These are phyloP conservation scores for Xylariaceae sp. DNA, from an alignment of 2,329 filamentous ascomycete species.

Conservation along the genomic window DNA sequence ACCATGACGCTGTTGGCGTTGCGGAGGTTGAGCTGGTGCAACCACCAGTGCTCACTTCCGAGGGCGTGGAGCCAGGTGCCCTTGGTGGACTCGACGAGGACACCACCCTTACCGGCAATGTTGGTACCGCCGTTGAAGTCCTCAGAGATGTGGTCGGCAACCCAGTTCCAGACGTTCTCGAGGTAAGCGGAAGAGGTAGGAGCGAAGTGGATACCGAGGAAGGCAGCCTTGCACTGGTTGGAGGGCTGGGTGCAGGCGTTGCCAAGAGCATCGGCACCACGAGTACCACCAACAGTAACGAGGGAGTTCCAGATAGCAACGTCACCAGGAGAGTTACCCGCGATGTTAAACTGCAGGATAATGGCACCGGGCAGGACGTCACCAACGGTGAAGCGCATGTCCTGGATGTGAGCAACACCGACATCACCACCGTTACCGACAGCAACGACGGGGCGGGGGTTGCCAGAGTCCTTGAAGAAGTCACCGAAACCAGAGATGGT, in stretches of 20 bases:
- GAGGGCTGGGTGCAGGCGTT: slow-evolving; percentile 29
- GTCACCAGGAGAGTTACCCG: slow-evolving; percentile 32
- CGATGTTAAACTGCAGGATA: slow-evolving; percentile 45
- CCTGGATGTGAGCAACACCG: slow-evolving; percentile 58
- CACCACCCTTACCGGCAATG: slow-evolving; percentile 46
- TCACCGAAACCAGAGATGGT: slow-evolving; percentile 48
- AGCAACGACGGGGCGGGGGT: slow-evolving; percentile 52
- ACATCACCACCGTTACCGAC: slow-evolving; percentile 54
- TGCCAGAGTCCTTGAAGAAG: slow-evolving; percentile 45
- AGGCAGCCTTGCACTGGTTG: slow-evolving; percentile 41
- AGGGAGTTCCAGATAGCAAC: slow-evolving; percentile 35
- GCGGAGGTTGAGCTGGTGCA: slow-evolving; percentile 54
- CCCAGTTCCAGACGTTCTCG: slow-evolving; percentile 52
- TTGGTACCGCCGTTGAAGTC: slow-evolving; percentile 43
- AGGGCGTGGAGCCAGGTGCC: slow-evolving; percentile 49
- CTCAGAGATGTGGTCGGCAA: slow-evolving; percentile 46
- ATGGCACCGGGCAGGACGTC: slow-evolving; percentile 57
- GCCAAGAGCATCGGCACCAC: slow-evolving; percentile 30
- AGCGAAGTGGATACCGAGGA: slow-evolving; percentile 44
- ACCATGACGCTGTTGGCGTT: slow-evolving; percentile 46
- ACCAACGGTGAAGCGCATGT: slow-evolving; percentile 59
- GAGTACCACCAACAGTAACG: slow-evolving; percentile 36
- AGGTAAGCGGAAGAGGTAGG: slow-evolving; percentile 44
- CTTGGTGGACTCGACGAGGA: slow-evolving; percentile 40
- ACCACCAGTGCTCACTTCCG: slow-evolving; percentile 51